Base-by-base conservation (phyloP, 2,329 filamentous ascomycete species). In the Scedosporium boydii region DNA sequence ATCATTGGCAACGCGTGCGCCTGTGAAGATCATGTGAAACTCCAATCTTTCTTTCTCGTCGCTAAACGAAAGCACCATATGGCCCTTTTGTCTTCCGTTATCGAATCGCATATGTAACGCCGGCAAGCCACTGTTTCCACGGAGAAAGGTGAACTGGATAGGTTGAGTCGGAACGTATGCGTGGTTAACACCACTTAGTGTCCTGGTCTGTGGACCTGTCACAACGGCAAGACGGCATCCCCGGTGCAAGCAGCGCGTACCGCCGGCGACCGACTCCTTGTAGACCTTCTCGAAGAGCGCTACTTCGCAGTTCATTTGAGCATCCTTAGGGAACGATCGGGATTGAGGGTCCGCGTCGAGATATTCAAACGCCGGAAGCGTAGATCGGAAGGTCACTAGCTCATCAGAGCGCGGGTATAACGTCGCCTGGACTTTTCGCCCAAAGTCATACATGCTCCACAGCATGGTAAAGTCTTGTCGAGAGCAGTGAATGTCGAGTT, bases 371-470 rank as follows among this genome's bases (percentile, higher is more conserved):
- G 87, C 83, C 55, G 85, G 84, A 7, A 96, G 76, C 1, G 83
- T 86, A 6, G 84, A 82, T 68, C 87, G 85, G 70, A 90, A 91
- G 2, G 89, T 79, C 62, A 88, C 74, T 2, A 78, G 79, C 74
- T 97, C 93, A 60, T 90, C 88, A 34, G 80, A 79, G 48, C 85
- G 82, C 6, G 87, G 85, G 42, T 85, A 85, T 51, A 96, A 78
- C 60, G 85, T 89, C 27, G 82, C 80, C 69, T 92, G 88, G 2
- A 93, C 85, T 68, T 89, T 91, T 66, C 82, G 83, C 27, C 89
- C 90, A 71, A 96, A 93, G 64, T 96, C 91, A 66, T 92, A 91
- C 73, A 96, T 91, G 68, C 86, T 89, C 85, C 88, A 93, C 10
- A 96, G 75, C 65, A 84, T 86, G 65, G 87, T 84, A 76, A 89